Evolutionary conservation across 805 yeast species (phyloP).

Genomic region (Hagleromyces aurorensis): DNA sequence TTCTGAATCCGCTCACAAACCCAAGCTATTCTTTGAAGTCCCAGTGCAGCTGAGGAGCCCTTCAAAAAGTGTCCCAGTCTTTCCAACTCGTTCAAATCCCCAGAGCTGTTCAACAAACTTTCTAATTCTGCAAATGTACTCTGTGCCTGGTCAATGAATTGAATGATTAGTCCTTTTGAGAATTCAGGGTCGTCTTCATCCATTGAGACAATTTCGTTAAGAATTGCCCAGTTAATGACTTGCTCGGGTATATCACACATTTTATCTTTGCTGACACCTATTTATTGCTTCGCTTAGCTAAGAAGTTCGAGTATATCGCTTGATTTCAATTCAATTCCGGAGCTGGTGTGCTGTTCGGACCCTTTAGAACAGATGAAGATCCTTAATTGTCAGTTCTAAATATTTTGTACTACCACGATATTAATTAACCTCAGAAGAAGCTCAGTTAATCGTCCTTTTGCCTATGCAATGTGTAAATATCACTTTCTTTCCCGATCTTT

Average conservation of each 20-base stretch:
- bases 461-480: too few species aligned
- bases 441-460: too few species aligned
- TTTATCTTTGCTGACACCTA: too few species aligned
- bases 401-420: too few species aligned
- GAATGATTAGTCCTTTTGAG: slow-evolving; percentile 65
- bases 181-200: slow-evolving; percentile 96
- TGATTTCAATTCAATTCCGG: too few species aligned
- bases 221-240: slow-evolving; percentile 79
- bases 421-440: too few species aligned
- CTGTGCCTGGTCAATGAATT: slow-evolving; percentile 83
- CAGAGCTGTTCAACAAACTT: slow-evolving; percentile 31
- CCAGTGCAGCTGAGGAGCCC: slow-evolving; percentile 93
- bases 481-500: too few species aligned
- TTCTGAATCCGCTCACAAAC: slow-evolving; percentile 93
- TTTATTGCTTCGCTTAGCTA: too few species aligned
- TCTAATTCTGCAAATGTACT: slow-evolving; percentile 72
- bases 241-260: slow-evolving; percentile 37
- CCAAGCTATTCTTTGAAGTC: slow-evolving; percentile 69
- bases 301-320: too few species aligned
- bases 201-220: slow-evolving; percentile 84
- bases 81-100: slow-evolving; percentile 51
- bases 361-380: too few species aligned
- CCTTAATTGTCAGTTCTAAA: too few species aligned
- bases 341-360: too few species aligned
- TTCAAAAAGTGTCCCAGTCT: slow-evolving; percentile 86